Percentiles rank a stretch among this genome's conserved stretches.
Evolutionary conservation across 2,329 filamentous ascomycete genomes (phyloP).

Genomic region (Rhinocladiella similis): DNA sequence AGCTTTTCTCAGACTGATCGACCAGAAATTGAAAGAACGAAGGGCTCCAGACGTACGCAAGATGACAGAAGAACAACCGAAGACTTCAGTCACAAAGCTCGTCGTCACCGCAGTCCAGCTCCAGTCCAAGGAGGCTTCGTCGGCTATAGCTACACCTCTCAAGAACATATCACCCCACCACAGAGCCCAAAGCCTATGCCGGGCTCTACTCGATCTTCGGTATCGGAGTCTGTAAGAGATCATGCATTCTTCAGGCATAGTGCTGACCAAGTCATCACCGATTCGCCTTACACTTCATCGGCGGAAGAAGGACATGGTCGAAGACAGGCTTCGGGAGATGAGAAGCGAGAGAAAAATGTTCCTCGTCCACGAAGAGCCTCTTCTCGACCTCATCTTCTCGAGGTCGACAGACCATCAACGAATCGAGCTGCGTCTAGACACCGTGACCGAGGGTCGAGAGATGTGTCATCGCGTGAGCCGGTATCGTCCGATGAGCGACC

Average conservation of each 20-base stretch:
- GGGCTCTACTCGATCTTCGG: slow-evolving; percentile 18
- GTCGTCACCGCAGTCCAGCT: slow-evolving; percentile 22
- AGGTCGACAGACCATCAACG: slow-evolving; percentile 1
- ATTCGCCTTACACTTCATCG: slow-evolving; percentile 29
- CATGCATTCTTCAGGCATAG: slow-evolving; percentile 4
- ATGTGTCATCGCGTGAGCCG: slow-evolving; percentile 7
- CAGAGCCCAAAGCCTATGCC: slow-evolving; percentile 19
- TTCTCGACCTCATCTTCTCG: slow-evolving; percentile 8
- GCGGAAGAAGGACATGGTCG: slow-evolving; percentile 23
- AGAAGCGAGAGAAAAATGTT: slow-evolving; percentile 6
- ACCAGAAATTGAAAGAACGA: slow-evolving; percentile 17
- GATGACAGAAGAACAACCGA: slow-evolving; percentile 4
- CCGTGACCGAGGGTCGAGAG: slow-evolving; percentile 7
- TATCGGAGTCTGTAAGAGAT: neutral
- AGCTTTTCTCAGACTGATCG: slow-evolving; percentile 21
- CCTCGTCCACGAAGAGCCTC: slow-evolving; percentile 12
- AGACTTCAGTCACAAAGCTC: slow-evolving; percentile 6
- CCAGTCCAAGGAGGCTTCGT: slow-evolving; percentile 9
- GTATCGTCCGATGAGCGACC: slow-evolving; percentile 4
- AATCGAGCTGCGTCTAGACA: slow-evolving; percentile 8
- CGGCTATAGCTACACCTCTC: slow-evolving; percentile 19
- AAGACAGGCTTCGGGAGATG: slow-evolving; percentile 9
- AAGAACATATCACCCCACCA: slow-evolving; percentile 26
- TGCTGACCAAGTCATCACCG: slow-evolving; percentile 8
- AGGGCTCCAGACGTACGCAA: slow-evolving; percentile 1